Conservation (phyloP, 768 basidiomycete species). For the Lactarius quietus region DNA sequence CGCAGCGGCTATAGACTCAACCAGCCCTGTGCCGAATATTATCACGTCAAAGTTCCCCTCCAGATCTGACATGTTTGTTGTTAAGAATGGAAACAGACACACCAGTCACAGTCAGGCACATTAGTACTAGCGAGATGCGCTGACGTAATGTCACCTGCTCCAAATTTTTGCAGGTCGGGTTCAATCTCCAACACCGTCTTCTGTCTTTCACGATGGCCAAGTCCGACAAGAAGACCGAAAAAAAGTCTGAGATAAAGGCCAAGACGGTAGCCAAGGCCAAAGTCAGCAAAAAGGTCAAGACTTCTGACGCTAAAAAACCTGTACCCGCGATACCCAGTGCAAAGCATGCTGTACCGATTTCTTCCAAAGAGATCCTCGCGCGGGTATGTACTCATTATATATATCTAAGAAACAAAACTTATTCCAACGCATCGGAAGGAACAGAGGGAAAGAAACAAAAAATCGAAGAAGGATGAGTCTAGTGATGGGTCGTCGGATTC, state of each 20-base stretch:
- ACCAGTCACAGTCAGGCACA: background rate
- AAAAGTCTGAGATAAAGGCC: conserved; percentile 36
- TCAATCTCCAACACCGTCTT: conserved; percentile 20
- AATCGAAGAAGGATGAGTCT: conserved; percentile 27
- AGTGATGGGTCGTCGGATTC: conserved; percentile 34
- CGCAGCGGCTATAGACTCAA: conserved; percentile 87
- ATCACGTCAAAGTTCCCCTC: conserved; percentile 57
- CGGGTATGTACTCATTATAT: conserved; percentile 31
- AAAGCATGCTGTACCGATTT: conserved; percentile 32
- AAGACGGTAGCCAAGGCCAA: conserved; percentile 35
- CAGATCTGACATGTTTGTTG: conserved; percentile 9
- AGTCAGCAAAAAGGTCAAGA: conserved; percentile 35
- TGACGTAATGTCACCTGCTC: conserved; percentile 17
- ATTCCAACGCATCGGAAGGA: background rate
- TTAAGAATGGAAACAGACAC: background rate
- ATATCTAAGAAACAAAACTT: background rate
- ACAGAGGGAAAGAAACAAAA: conserved; percentile 21
- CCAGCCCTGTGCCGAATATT: conserved; percentile 74
- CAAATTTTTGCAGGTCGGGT: conserved; percentile 19
- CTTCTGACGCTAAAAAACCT: conserved; percentile 33
- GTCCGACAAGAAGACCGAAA: conserved; percentile 40
- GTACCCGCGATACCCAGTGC: conserved; percentile 19
- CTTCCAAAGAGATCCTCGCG: conserved; percentile 43
- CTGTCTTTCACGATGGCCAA: conserved; percentile 37
- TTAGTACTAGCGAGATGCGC: background rate